Percentiles rank a stretch among this genome's conserved stretches.
phyloP scores from a whole-genome alignment of 2,329 filamentous ascomycete species.

The Blumeria hordei region DNA sequence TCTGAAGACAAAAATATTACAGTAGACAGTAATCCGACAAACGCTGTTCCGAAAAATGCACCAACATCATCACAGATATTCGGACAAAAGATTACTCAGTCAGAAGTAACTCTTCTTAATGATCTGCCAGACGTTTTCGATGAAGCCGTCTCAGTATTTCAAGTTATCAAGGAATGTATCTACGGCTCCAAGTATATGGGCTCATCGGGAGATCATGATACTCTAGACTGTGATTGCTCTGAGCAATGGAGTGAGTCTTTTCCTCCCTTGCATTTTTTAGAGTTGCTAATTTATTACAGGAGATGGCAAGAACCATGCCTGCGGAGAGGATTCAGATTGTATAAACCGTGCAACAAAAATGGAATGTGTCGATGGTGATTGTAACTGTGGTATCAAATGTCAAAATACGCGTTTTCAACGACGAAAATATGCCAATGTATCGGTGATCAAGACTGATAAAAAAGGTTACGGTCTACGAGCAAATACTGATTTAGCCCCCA shows the following conservation, averaged over 20 bases:
- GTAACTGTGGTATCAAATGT: slow-evolving; percentile 68
- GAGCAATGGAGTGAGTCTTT: slow-evolving; percentile 74
- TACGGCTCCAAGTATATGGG: slow-evolving; percentile 86
- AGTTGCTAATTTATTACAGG: slow-evolving; percentile 20
- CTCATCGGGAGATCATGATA: slow-evolving; percentile 56
- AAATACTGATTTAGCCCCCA: slow-evolving; percentile 47
- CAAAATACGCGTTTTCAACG: slow-evolving; percentile 90
- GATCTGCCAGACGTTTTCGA: slow-evolving; percentile 56
- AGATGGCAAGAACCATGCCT: slow-evolving; percentile 52
- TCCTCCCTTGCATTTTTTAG: slow-evolving; percentile 2
- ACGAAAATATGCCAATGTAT: slow-evolving; percentile 71
- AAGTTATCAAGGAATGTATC: slow-evolving; percentile 60
- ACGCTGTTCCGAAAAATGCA: slow-evolving; percentile 25
- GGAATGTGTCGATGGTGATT: slow-evolving; percentile 65
- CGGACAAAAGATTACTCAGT: slow-evolving; percentile 41
- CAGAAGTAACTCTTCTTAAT: slow-evolving; percentile 41
- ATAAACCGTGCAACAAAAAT: slow-evolving; percentile 98
- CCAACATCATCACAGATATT: slow-evolving; percentile 51
- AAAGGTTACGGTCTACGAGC: slow-evolving; percentile 85
- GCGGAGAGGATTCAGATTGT: slow-evolving; percentile 89
- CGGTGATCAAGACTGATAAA: slow-evolving; percentile 93
- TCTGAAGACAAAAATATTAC: slow-evolving; percentile 28
- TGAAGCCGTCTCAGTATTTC: slow-evolving; percentile 54
- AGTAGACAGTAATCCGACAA: background rate
- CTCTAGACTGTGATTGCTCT: slow-evolving; percentile 81